Percentiles rank a stretch among this genome's conserved stretches.
phyloP scores from a whole-genome alignment of 805 yeast genomes.

The Sugiyamaella valdiviana region DNA sequence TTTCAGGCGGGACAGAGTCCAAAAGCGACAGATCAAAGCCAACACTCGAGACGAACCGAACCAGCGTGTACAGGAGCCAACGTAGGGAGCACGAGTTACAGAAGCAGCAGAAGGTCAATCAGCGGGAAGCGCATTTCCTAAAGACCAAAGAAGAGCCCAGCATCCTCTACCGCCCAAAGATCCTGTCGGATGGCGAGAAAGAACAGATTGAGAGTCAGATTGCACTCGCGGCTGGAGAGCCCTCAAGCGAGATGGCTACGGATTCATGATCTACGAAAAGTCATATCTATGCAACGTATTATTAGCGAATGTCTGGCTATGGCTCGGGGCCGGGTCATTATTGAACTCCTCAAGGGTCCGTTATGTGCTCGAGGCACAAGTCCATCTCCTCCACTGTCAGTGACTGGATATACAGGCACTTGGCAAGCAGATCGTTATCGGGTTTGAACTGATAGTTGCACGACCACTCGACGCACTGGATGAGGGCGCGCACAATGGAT shows the following conservation, averaged over 20 bases:
- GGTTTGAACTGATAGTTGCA: constrained; percentile 51
- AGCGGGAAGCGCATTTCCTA: constrained; percentile 8
- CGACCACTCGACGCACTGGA: constrained; percentile 83
- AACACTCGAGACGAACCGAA: neutral
- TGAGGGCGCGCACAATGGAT: constrained; percentile 65
- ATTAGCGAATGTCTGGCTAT: neutral
- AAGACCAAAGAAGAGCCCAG: constrained; percentile 10
- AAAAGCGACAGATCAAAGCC: no score
- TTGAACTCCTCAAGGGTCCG: constrained; percentile 1
- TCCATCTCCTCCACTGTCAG: constrained; percentile 27
- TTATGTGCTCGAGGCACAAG: constrained; percentile 17
- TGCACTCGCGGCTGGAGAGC: no score
- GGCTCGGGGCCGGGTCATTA: no score
- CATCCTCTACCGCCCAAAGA: constrained; percentile 13
- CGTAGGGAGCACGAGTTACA: constrained; percentile 10
- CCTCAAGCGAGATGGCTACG: no score
- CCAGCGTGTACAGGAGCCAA: neutral
- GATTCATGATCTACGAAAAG: no score
- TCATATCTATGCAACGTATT: neutral
- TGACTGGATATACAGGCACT: constrained; percentile 68
- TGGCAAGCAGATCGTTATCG: constrained; percentile 64
- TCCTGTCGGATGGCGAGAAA: constrained; percentile 12
- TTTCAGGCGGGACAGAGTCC: no score
- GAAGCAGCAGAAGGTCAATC: neutral
- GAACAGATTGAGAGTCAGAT: neutral